Conservation (phyloP, 192 early-diverging fungal species). For the Coemansia umbellata region DNA sequence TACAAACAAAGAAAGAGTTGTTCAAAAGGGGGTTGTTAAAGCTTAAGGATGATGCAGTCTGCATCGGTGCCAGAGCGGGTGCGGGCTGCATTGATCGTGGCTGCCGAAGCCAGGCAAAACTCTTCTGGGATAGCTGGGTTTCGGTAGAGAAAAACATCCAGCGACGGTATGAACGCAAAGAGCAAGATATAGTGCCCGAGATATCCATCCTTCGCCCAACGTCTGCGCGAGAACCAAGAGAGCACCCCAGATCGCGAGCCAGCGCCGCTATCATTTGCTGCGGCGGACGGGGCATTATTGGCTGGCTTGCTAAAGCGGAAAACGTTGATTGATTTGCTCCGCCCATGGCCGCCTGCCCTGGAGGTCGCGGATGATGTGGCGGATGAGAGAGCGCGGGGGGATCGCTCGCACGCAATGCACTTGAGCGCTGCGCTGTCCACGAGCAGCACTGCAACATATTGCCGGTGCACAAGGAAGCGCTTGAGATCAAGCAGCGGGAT, state of each 20-base stretch:
- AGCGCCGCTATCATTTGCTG: not conserved
- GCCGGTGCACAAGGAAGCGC: conserved; percentile 70
- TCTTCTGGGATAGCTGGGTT: conserved; percentile 74
- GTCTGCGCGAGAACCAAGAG: conserved; percentile 22
- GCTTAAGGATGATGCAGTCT: conserved; percentile 63
- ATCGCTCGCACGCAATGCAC: conserved; percentile 64
- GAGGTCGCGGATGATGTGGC: conserved; percentile 1
- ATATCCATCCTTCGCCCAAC: conserved; percentile 49
- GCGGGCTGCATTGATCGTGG: conserved; percentile 64
- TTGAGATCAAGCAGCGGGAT: conserved; percentile 80
- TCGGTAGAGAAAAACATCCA: conserved; percentile 78
- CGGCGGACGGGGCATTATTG: not conserved
- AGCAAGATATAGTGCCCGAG: conserved; percentile 85
- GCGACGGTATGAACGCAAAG: conserved; percentile 76
- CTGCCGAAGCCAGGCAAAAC: conserved; percentile 65
- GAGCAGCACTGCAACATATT: conserved; percentile 74
- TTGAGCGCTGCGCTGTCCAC: conserved; percentile 65
- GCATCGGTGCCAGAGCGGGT: conserved; percentile 73
- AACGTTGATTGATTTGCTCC: conserved; percentile 14
- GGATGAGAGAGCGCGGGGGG: not conserved
- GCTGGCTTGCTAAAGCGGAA: conserved; percentile 9
- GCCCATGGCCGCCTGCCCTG: not conserved
- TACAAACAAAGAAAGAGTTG: too few species aligned
- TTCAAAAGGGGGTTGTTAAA: conserved; percentile 8
- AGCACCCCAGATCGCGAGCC: conserved; percentile 4